These are phyloP conservation scores for Metschnikowia cubensis DNA, from an alignment of 805 yeast genomes.

Conservation along the genomic window DNA sequence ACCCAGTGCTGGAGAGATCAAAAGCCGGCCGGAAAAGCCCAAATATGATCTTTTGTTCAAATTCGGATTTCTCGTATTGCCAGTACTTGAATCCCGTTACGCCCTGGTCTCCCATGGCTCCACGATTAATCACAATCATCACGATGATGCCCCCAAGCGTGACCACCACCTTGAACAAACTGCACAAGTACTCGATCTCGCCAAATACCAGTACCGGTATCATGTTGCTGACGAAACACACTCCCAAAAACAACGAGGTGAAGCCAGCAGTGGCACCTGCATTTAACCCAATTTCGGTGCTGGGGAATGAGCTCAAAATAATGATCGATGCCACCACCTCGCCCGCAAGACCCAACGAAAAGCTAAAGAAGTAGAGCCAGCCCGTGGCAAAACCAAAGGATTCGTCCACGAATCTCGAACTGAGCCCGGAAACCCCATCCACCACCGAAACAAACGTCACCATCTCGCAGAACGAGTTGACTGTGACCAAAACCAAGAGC, in stretches of 20 bases:
- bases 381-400: constrained; percentile 75
- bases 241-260: constrained; percentile 52
- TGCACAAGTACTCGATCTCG: constrained; percentile 63
- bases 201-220: constrained; percentile 72
- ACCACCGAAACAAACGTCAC: constrained; percentile 75
- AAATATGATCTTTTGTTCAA: constrained; percentile 46
- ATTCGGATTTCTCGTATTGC: constrained; percentile 51
- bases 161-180: constrained; percentile 52
- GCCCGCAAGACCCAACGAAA: constrained; percentile 69
- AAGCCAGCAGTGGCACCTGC: constrained; percentile 52
- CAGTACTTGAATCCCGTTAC: constrained; percentile 68
- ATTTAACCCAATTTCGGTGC: constrained; percentile 46
- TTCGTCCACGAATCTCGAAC: constrained; percentile 72
- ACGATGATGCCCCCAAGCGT: constrained; percentile 53
- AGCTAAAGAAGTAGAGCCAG: constrained; percentile 69
- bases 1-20: constrained; percentile 59
- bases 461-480: constrained; percentile 78
- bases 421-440: constrained; percentile 72
- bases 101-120: constrained; percentile 40
- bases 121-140: constrained; percentile 62
- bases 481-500: constrained; percentile 59
- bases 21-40: constrained; percentile 75
- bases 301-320: constrained; percentile 64
- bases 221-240: constrained; percentile 51
- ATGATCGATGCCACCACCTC: constrained; percentile 80